Evolutionary conservation across 257 asterid genomes (phyloP).

Genomic region (Mitragyna speciosa): DNA sequence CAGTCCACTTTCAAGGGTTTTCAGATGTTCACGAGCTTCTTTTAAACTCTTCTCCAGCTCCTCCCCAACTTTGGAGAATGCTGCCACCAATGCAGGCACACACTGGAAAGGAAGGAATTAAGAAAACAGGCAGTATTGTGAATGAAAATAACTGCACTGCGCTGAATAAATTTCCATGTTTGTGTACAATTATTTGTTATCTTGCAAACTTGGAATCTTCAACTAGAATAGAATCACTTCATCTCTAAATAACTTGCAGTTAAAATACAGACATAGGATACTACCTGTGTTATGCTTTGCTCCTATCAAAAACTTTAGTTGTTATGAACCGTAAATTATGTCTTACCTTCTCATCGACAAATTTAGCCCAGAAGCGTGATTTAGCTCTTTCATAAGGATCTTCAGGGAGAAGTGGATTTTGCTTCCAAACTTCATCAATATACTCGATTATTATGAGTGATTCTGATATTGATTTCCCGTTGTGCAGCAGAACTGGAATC

Average conservation of each 20-base stretch:
- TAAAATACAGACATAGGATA: background rate
- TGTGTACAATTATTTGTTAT: background rate
- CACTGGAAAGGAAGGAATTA: conserved; percentile 25
- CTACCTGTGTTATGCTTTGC: background rate
- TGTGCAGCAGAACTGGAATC: conserved; percentile 32
- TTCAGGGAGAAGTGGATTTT: conserved; percentile 32
- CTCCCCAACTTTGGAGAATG: conserved; percentile 25
- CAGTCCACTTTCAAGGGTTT: conserved; percentile 20
- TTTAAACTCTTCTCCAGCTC: conserved; percentile 28
- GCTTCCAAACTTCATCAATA: conserved; percentile 34
- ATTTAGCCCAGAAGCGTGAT: conserved; percentile 31
- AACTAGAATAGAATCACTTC: too few species aligned
- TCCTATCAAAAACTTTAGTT: background rate
- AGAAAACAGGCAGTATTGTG: background rate
- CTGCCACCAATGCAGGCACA: conserved; percentile 18
- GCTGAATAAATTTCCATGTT: background rate
- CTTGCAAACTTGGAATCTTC: background rate
- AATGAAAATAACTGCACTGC: background rate
- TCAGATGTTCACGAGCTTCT: conserved; percentile 26
- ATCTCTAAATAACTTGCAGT: background rate
- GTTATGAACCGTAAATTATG: background rate
- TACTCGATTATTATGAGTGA: conserved; percentile 32
- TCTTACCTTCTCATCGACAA: conserved; percentile 26
- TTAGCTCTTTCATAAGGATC: conserved; percentile 32
- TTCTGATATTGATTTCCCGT: conserved; percentile 27